A percentile compares a stretch with the other conserved stretches of the same genome.
phyloP scores from a whole-genome alignment of 352 stramenopile genomes.

The Halophytophthora batemanensis region DNA sequence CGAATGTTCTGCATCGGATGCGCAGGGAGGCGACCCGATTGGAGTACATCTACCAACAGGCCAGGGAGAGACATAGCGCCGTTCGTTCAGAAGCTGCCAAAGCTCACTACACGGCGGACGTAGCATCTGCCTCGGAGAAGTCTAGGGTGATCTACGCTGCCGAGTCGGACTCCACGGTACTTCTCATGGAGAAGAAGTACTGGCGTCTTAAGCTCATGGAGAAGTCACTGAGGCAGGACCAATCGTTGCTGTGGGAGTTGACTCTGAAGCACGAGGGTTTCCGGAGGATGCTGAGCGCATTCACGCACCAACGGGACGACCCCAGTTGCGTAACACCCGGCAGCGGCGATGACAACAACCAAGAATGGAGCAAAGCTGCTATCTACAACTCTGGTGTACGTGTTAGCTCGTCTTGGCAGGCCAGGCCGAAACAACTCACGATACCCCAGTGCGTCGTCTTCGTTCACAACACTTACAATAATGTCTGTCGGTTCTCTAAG shows the following conservation, averaged over 20 bases:
- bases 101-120: conserved; percentile 14
- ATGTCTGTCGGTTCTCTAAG: conserved; percentile 47
- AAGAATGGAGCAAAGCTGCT: no score
- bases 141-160: no score
- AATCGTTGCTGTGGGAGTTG: conserved; percentile 43
- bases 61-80: no score
- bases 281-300: no score
- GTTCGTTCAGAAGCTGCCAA: conserved; percentile 7
- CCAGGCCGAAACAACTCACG: no score
- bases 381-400: no score
- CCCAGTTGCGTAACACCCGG: no score
- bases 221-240: conserved; percentile 40
- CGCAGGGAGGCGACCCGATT: conserved; percentile 44
- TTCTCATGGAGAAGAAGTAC: conserved; percentile 45
- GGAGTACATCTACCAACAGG: conserved; percentile 49
- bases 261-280: conserved; percentile 57
- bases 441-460: conserved; percentile 31
- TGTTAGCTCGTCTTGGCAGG: no score
- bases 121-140: conserved; percentile 13
- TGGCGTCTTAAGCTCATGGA: conserved; percentile 39
- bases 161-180: no score
- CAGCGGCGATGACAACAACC: no score
- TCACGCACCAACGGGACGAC: no score
- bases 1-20: conserved; percentile 41
- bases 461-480: conserved; percentile 55